Evolutionary conservation across 768 basidiomycete species (phyloP).

Genomic region (Collybia sp.): DNA sequence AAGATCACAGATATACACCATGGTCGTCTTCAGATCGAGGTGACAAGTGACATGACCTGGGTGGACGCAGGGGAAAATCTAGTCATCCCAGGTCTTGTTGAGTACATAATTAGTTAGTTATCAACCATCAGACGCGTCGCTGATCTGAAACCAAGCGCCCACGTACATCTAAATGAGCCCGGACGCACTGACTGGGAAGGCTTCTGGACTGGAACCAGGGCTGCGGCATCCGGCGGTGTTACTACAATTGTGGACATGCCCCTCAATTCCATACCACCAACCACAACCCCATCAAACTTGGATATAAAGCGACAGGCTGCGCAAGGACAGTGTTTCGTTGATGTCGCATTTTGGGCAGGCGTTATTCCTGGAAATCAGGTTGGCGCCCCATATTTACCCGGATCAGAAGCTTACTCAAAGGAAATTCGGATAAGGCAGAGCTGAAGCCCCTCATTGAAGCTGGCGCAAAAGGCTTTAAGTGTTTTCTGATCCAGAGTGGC

Average conservation of each 20-base stretch:
- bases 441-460: slow-evolving; percentile 70
- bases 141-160: slow-evolving; percentile 45
- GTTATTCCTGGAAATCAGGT: slow-evolving; percentile 91
- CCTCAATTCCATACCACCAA: slow-evolving; percentile 94
- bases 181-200: slow-evolving; percentile 95
- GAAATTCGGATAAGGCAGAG: slow-evolving; percentile 42
- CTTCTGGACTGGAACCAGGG: slow-evolving; percentile 85
- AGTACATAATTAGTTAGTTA: slow-evolving; percentile 44
- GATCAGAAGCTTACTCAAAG: neutral
- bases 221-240: slow-evolving; percentile 91
- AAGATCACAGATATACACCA: slow-evolving; percentile 47
- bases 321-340: slow-evolving; percentile 65
- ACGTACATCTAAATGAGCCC: slow-evolving; percentile 93
- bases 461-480: slow-evolving; percentile 95
- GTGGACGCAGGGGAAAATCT: slow-evolving; percentile 55
- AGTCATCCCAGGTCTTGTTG: slow-evolving; percentile 77
- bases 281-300: slow-evolving; percentile 79
- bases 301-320: slow-evolving; percentile 69
- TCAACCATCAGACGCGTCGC: neutral
- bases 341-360: slow-evolving; percentile 94
- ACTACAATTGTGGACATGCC: slow-evolving; percentile 98
- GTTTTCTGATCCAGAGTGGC: slow-evolving; percentile 93
- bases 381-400: slow-evolving; percentile 8
- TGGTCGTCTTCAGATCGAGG: too few relatives aligned
- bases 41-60: too few relatives aligned